These are phyloP conservation scores for Sporisorium exsertum DNA, from an alignment of 1,284 basidiomycete genomes.

Conservation along the genomic window DNA sequence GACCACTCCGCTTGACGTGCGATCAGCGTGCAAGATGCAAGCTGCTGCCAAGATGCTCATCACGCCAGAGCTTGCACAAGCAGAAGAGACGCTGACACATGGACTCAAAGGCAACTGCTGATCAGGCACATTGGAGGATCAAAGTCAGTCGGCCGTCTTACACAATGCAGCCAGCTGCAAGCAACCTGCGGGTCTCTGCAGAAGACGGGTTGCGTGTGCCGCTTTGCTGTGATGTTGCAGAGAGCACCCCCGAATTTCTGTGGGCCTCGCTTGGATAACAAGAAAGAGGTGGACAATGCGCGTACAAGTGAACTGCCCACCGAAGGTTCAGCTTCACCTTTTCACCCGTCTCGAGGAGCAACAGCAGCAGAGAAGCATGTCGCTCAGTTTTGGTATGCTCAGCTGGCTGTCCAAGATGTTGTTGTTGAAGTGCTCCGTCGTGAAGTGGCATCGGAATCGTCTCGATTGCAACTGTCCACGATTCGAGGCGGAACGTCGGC, in stretches of 20 bases:
- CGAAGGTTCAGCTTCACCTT: neutral
- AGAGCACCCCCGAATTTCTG: slow-evolving; percentile 17
- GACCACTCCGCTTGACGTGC: neutral
- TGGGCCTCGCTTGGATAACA: neutral
- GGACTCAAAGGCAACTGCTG: neutral
- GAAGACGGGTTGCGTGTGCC: neutral
- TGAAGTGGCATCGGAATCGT: neutral
- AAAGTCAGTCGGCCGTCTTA: neutral
- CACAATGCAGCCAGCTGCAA: neutral
- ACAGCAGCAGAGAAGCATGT: neutral
- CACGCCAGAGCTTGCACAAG: slow-evolving; percentile 3
- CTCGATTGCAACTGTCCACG: neutral
- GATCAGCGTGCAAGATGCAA: neutral
- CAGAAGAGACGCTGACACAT: neutral
- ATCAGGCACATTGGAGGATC: neutral
- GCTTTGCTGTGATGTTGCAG: neutral
- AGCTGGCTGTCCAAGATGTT: neutral
- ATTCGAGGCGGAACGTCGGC: neutral
- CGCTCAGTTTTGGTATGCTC: too few species aligned
- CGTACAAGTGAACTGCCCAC: neutral
- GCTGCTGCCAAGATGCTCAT: neutral
- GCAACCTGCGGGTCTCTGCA: slow-evolving; percentile 1
- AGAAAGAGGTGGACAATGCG: slow-evolving; percentile 3
- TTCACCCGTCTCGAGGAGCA: too few species aligned
- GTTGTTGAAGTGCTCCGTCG: neutral